Evolutionary conservation across 2,329 filamentous ascomycete species (phyloP), one percentile per base, ranked within the genome.

Genomic region (Phoma sp.): DNA sequence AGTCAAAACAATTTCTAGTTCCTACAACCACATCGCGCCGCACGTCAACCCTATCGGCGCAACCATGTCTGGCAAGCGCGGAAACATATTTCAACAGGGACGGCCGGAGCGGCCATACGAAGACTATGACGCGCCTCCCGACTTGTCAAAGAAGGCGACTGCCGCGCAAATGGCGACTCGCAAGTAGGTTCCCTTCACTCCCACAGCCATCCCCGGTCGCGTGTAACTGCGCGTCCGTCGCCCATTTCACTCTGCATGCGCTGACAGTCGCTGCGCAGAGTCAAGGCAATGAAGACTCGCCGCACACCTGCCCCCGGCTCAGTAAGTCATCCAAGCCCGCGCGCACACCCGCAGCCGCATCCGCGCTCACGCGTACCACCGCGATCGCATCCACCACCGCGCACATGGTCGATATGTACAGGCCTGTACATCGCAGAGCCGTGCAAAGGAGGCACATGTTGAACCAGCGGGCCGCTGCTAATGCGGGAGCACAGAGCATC

Each of bases 131-230:
- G 71, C 73, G 44, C 74, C 73, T 25, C 75, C 75, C 41, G 80
- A 82, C 2, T 73, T 75, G 61, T 77, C 78, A 24, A 75, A 78
- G 62, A 77, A 76, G 70, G 82, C 82, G 30, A 83, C 81, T 25
- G 81, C 82, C 35, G 81, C 82, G 35, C 82, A 84, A 70, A 45
- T 83, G 71, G 82, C 82, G 29, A 73, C 70, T 55, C 78, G 82
- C 74, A 83, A 79, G 82, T 84, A 75, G 78, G 82, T 83, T 41
- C 58, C 59, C 50, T 45, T 62, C 47, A 33, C 47, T 37, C 47
- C 51, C 32, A 24, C 48, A 25, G 32, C n/a, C 24, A 8, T 25
- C 37, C 35, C 37, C 37, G 37, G 33, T 49, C 42, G 42, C 49
- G 48, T 42, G 40, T 25, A 30, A 11, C 13, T 23, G 43, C 49